phyloP scores from a whole-genome alignment of 352 stramenopile genomes.

The Phytophthora tubulina region DNA sequence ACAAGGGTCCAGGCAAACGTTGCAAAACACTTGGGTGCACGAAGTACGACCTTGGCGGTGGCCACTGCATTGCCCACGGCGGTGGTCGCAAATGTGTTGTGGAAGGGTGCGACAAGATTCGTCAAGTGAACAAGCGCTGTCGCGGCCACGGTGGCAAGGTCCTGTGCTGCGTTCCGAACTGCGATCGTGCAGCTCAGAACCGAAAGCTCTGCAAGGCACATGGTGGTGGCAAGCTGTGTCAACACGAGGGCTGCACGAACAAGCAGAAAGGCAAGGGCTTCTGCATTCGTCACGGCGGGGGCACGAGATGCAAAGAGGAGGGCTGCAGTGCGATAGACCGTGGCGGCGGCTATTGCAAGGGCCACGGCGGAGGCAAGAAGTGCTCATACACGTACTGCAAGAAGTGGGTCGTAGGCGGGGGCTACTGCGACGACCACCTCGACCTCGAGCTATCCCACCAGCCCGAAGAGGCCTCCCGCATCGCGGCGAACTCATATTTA shows the following conservation, averaged over 20 bases:
- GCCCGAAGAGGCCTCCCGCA: slow-evolving; percentile 63
- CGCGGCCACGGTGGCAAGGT: slow-evolving; percentile 85
- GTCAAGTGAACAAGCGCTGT: slow-evolving; percentile 88
- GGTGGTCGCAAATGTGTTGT: slow-evolving; percentile 86
- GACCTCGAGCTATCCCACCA: slow-evolving; percentile 69
- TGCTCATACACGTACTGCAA: slow-evolving; percentile 76
- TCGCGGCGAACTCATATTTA: slow-evolving; percentile 78
- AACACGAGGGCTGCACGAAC: slow-evolving; percentile 80
- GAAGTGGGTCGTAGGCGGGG: slow-evolving; percentile 82
- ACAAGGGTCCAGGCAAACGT: slow-evolving; percentile 83
- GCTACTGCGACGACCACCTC: slow-evolving; percentile 76
- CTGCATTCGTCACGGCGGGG: slow-evolving; percentile 86
- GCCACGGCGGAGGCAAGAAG: slow-evolving; percentile 86
- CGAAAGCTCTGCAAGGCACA: slow-evolving; percentile 88
- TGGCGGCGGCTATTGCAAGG: slow-evolving; percentile 86
- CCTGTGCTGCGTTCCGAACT: slow-evolving; percentile 82
- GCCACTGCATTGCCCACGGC: slow-evolving; percentile 88
- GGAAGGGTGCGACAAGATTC: slow-evolving; percentile 87
- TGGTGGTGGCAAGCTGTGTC: slow-evolving; percentile 76
- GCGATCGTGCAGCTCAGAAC: slow-evolving; percentile 80
- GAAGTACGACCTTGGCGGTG: slow-evolving; percentile 85
- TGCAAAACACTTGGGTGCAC: slow-evolving; percentile 84
- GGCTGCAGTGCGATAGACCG: slow-evolving; percentile 77
- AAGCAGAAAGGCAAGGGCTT: slow-evolving; percentile 88
- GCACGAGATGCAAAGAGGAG: slow-evolving; percentile 76